Evolutionary conservation across 129 eudicot genomes (phyloP).

Genomic region (Gnaphalium uliginosum): DNA sequence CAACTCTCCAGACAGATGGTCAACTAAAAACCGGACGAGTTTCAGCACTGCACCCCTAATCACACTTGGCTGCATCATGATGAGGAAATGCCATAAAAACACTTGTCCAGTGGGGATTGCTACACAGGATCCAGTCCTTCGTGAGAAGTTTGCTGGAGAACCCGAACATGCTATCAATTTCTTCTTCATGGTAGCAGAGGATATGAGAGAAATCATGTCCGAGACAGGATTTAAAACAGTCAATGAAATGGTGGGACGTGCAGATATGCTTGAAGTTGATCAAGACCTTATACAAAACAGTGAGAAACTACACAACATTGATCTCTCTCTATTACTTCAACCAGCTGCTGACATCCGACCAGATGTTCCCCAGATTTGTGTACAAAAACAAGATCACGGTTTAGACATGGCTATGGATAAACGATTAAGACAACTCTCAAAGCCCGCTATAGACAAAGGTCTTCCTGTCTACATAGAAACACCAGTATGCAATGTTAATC

Average conservation of each 20-base stretch:
- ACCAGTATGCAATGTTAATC: conserved; percentile 75
- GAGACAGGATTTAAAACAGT: conserved; percentile 68
- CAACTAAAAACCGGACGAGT: conserved; percentile 94
- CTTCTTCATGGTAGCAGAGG: conserved; percentile 99
- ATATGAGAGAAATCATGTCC: conserved; percentile 90
- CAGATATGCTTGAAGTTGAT: conserved; percentile 95
- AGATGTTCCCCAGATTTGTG: conserved; percentile 78
- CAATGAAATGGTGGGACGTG: conserved; percentile 94
- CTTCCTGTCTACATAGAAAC: conserved; percentile 88
- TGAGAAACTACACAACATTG: conserved; percentile 76
- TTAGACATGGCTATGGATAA: conserved; percentile 91
- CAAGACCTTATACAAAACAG: conserved; percentile 55
- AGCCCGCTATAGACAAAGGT: conserved; percentile 72
- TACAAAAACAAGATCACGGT: conserved; percentile 93
- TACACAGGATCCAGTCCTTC: conserved; percentile 93
- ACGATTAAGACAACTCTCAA: conserved; percentile 57
- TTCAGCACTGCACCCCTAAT: conserved; percentile 97
- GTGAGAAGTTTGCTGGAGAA: conserved; percentile 92
- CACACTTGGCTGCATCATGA: conserved; percentile 97
- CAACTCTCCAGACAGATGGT: conserved; percentile 88
- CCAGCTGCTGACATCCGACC: conserved; percentile 95
- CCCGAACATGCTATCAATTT: conserved; percentile 95
- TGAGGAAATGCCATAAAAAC: conserved; percentile 95
- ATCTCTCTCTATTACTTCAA: conserved; percentile 79
- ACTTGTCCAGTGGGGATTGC: conserved; percentile 99